These are phyloP conservation scores for Amphicarpaea edgeworthii DNA, from an alignment of 306 rosid genomes.

Conservation along the genomic window DNA sequence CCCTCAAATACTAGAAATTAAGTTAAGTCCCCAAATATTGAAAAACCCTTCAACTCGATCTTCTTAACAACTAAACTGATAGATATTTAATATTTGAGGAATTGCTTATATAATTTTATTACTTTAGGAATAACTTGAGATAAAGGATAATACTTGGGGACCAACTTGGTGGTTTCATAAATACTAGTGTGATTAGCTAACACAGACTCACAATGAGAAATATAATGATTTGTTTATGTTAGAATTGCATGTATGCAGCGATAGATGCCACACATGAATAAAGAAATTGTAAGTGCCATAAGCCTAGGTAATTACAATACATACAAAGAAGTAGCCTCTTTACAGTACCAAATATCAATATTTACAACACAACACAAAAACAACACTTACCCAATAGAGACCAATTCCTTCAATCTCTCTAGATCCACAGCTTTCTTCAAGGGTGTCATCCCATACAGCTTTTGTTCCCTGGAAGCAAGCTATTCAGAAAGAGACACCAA, in stretches of 20 bases:
- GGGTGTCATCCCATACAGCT: constrained; percentile 75
- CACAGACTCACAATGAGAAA: background rate
- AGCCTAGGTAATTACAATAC: no score
- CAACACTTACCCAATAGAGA: constrained; percentile 72
- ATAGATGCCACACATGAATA: background rate
- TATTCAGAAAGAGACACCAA: constrained; percentile 38
- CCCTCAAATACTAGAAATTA: background rate
- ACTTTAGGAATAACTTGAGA: background rate
- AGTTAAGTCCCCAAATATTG: background rate
- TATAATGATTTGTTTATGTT: background rate
- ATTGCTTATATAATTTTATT: background rate
- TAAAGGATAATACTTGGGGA: background rate
- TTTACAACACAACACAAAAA: constrained; percentile 15
- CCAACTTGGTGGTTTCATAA: background rate
- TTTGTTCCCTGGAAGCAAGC: constrained; percentile 74
- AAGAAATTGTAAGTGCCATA: no score
- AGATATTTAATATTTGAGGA: background rate
- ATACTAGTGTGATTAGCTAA: background rate
- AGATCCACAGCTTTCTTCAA: constrained; percentile 85
- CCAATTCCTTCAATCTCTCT: constrained; percentile 71
- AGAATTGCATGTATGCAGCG: constrained; percentile 1
- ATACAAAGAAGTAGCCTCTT: no score
- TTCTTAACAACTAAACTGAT: background rate
- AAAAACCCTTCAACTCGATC: background rate
- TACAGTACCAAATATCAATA: constrained; percentile 7